A percentile compares a stretch with the other conserved stretches of the same genome.
Conservation (phyloP, 1,284 basidiomycete species). For the Rhodotorula sp. region DNA sequence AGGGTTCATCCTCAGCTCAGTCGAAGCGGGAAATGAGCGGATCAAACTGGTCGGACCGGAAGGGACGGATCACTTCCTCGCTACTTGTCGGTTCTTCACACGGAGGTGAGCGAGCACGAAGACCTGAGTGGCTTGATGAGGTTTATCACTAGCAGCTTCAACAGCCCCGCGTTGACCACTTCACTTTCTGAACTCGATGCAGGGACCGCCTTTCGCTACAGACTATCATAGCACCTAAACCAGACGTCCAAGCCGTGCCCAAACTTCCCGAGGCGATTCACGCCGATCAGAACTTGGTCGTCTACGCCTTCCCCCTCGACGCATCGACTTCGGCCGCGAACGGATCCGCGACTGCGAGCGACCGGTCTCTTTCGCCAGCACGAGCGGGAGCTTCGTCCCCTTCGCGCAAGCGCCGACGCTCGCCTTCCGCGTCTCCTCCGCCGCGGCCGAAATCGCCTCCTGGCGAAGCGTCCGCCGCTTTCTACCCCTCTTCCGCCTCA, state of each 20-base stretch:
- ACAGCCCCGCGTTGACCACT: neutral
- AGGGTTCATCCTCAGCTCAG: slow-evolving; percentile 37
- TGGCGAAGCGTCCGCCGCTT: slow-evolving; percentile 1
- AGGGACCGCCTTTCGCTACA: slow-evolving; percentile 37
- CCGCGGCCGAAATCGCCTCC: slow-evolving; percentile 33
- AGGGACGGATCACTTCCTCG: slow-evolving; percentile 39
- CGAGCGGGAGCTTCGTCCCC: neutral
- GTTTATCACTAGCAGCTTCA: neutral
- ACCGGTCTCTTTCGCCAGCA: neutral
- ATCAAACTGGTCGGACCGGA: slow-evolving; percentile 38
- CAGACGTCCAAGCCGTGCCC: too few species aligned
- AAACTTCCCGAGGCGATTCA: slow-evolving; percentile 6
- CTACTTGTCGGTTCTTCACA: slow-evolving; percentile 38
- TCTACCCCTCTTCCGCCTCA: slow-evolving; percentile 15
- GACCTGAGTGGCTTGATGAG: neutral
- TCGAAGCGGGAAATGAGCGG: slow-evolving; percentile 37
- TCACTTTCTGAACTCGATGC: neutral
- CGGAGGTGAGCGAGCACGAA: slow-evolving; percentile 16
- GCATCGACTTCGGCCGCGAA: neutral
- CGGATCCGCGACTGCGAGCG: too few species aligned
- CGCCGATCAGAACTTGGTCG: slow-evolving; percentile 29
- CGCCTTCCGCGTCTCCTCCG: slow-evolving; percentile 17
- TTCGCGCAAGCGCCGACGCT: slow-evolving; percentile 27
- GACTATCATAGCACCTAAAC: slow-evolving; percentile 1
- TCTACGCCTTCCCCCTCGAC: slow-evolving; percentile 25